These are phyloP conservation scores for Lavandula angustifolia DNA, from an alignment of 257 asterid genomes.

Conservation along the genomic window DNA sequence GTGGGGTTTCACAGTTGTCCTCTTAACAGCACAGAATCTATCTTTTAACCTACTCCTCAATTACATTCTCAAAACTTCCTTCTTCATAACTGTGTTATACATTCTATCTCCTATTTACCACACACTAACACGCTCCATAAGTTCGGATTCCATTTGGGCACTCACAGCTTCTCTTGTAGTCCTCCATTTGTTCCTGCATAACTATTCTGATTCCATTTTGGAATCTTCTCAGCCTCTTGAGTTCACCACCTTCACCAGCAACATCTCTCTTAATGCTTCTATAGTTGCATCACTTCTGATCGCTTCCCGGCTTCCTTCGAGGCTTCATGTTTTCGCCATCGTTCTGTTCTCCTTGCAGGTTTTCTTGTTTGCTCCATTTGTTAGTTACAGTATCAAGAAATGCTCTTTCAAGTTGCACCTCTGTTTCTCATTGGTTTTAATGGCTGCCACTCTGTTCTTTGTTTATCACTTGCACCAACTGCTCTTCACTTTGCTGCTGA, in stretches of 20 bases:
- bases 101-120: conserved; percentile 79
- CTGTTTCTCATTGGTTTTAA: conserved; percentile 60
- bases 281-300: conserved; percentile 87
- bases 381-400: conserved; percentile 67
- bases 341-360: conserved; percentile 85
- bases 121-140: conserved; percentile 80
- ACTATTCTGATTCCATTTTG: conserved; percentile 45
- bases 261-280: conserved; percentile 67
- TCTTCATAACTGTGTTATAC: conserved; percentile 70
- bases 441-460: conserved; percentile 50
- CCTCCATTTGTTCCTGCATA: conserved; percentile 52
- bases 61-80: conserved; percentile 63
- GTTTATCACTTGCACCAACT: conserved; percentile 53
- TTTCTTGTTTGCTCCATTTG: conserved; percentile 84
- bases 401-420: conserved; percentile 68
- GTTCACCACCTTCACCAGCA: conserved; percentile 48
- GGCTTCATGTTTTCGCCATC: conserved; percentile 78
- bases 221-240: conserved; percentile 59
- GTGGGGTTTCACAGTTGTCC: conserved; percentile 63
- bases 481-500: conserved; percentile 57
- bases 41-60: conserved; percentile 54
- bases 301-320: conserved; percentile 87
- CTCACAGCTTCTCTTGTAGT: conserved; percentile 64
- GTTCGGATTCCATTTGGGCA: conserved; percentile 93
- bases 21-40: conserved; percentile 66